Conservation (phyloP, 768 basidiomycete species). For the Suillus alpinus region DNA sequence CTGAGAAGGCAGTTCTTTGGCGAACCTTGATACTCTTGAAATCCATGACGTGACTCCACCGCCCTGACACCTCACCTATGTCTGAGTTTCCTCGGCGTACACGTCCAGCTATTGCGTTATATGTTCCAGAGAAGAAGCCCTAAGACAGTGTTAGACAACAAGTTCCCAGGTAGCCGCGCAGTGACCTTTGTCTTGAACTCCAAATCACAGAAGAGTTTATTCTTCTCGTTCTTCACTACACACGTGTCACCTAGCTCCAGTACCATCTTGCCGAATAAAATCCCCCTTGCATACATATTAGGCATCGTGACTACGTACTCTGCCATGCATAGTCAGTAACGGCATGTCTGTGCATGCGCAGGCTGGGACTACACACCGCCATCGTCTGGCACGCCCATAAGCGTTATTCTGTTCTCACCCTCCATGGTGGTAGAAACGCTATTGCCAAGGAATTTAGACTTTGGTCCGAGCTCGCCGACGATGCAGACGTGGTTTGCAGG, state of each 20-base stretch:
- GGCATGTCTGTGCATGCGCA: conserved; percentile 1
- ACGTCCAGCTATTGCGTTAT: conserved; percentile 85
- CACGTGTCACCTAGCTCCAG: conserved; percentile 92
- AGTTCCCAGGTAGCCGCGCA: not conserved
- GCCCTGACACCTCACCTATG: conserved; percentile 83
- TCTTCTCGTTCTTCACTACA: conserved; percentile 77
- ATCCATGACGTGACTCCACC: conserved; percentile 91
- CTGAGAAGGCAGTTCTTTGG: conserved; percentile 3
- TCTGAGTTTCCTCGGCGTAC: conserved; percentile 63
- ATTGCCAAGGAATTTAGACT: conserved; percentile 95
- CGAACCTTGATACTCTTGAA: conserved; percentile 68
- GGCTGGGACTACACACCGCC: conserved; percentile 59
- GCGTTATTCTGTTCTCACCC: conserved; percentile 84
- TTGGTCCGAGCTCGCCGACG: conserved; percentile 91
- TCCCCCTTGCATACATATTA: conserved; percentile 93
- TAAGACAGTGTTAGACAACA: conserved; percentile 22
- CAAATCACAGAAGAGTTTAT: conserved; percentile 72
- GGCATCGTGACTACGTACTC: conserved; percentile 94
- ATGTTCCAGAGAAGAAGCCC: conserved; percentile 97
- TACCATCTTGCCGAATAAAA: conserved; percentile 92
- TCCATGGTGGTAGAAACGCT: conserved; percentile 96
- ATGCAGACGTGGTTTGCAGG: conserved; percentile 86
- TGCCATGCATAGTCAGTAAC: conserved; percentile 24
- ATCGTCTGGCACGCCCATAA: conserved; percentile 82
- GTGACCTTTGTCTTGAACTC: conserved; percentile 96